Conservation (phyloP, 1,284 basidiomycete genomes). For the Amylostereum areolatum region DNA sequence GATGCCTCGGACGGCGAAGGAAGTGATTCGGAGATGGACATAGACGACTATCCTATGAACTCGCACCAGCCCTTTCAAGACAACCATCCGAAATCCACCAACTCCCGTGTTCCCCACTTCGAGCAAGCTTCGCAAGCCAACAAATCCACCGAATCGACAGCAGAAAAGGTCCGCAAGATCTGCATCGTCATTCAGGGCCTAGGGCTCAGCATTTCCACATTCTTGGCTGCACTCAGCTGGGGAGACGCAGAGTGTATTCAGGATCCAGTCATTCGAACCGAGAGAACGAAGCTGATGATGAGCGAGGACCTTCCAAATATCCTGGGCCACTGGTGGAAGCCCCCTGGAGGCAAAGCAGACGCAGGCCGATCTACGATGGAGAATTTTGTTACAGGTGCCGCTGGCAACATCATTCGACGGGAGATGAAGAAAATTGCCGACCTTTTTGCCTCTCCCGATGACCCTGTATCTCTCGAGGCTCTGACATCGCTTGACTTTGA, state of each 20-base stretch:
- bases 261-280: conserved; percentile 15
- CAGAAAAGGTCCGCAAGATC: background rate
- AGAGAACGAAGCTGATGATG: conserved; percentile 19
- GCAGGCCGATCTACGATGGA: conserved; percentile 15
- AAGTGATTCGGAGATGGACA: no score
- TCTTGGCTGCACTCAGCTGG: conserved; percentile 28
- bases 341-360: conserved; percentile 17
- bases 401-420: conserved; percentile 2
- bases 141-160: background rate
- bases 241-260: conserved; percentile 18
- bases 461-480: background rate
- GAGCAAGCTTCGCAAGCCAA: background rate
- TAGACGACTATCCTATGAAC: no score
- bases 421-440: background rate
- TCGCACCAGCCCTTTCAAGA: no score
- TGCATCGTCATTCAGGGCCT: conserved; percentile 10
- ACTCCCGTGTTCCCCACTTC: background rate
- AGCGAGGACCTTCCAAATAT: conserved; percentile 22
- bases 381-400: conserved; percentile 13
- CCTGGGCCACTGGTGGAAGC: conserved; percentile 22
- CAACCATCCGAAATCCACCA: background rate
- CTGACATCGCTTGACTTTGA: background rate
- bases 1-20: no score
- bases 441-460: conserved; percentile 1
- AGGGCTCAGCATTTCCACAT: conserved; percentile 17